These are phyloP conservation scores for Mycena floridula DNA, from an alignment of 768 basidiomycete species.

Conservation along the genomic window DNA sequence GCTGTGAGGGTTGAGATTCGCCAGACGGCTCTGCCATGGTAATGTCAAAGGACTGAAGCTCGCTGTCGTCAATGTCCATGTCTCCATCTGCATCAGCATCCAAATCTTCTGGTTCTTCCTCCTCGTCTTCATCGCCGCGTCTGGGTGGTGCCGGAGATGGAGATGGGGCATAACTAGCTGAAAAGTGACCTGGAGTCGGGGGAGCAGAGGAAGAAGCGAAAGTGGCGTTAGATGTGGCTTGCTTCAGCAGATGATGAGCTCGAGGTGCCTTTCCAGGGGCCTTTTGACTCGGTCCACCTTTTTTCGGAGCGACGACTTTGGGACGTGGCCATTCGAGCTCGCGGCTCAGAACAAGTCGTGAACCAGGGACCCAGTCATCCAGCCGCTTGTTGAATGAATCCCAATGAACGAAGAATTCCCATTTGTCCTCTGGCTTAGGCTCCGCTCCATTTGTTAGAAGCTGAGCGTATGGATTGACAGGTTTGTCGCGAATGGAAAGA, in stretches of 20 bases:
- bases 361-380: constrained; percentile 94
- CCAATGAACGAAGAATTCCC: constrained; percentile 98
- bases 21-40: constrained; percentile 45
- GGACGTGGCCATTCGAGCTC: constrained; percentile 98
- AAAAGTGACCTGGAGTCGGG: constrained; percentile 22
- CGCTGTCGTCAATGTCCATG: constrained; percentile 72
- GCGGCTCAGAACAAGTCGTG: constrained; percentile 73
- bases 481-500: constrained; percentile 88
- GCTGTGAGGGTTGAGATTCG: constrained; percentile 41
- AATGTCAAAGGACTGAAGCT: constrained; percentile 63
- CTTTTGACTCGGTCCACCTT: constrained; percentile 39
- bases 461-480: constrained; percentile 54
- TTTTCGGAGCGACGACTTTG: constrained; percentile 57
- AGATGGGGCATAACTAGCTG: constrained; percentile 33
- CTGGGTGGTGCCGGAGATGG: constrained; percentile 59
- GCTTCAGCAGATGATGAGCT: constrained; percentile 54
- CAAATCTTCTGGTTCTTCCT: constrained; percentile 49
- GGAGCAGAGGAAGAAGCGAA: constrained; percentile 53
- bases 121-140: constrained; percentile 70
- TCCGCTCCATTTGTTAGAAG: constrained; percentile 27
- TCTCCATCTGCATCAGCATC: constrained; percentile 65
- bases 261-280: constrained; percentile 61
- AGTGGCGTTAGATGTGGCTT: constrained; percentile 63
- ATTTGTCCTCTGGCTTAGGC: constrained; percentile 64
- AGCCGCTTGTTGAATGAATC: constrained; percentile 98